A percentile compares a stretch with the other conserved stretches of the same genome.
Conservation (phyloP, 257 asterid genomes). For the Eucommia ulmoides region DNA sequence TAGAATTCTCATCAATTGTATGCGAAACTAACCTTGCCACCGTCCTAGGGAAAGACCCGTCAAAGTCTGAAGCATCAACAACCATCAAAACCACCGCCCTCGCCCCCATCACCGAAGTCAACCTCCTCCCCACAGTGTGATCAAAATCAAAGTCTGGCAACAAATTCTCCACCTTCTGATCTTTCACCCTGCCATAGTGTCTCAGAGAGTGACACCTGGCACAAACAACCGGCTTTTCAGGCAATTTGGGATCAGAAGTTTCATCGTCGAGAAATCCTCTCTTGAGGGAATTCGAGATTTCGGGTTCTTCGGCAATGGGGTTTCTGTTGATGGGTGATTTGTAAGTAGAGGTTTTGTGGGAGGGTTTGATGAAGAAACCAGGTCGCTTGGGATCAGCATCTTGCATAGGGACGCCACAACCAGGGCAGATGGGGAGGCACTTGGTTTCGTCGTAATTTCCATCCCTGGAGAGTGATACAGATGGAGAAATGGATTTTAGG, state of each 20-base stretch:
- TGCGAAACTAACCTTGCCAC: constrained; percentile 53
- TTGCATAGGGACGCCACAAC: constrained; percentile 83
- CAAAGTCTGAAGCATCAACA: constrained; percentile 82
- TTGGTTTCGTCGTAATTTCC: constrained; percentile 66
- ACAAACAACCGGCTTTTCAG: constrained; percentile 55
- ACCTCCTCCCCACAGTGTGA: constrained; percentile 76
- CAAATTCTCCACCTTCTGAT: constrained; percentile 56
- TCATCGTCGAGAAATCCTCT: constrained; percentile 32
- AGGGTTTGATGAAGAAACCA: constrained; percentile 42
- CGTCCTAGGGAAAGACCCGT: constrained; percentile 79
- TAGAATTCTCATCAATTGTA: constrained; percentile 49
- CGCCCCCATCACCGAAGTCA: constrained; percentile 47
- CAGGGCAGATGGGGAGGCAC: constrained; percentile 50
- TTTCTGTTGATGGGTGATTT: constrained; percentile 38
- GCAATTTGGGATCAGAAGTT: constrained; percentile 9
- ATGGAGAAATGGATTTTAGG: constrained; percentile 13
- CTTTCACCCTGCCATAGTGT: constrained; percentile 50
- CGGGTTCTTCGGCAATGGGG: constrained; percentile 46
- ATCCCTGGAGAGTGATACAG: constrained; percentile 38
- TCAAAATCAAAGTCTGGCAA: constrained; percentile 84
- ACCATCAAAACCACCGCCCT: constrained; percentile 66
- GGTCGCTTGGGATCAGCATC: constrained; percentile 57
- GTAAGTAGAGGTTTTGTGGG: constrained; percentile 27
- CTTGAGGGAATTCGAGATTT: constrained; percentile 46
- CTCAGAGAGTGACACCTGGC: constrained; percentile 81